Evolutionary conservation across 306 rosid species (phyloP).

Genomic region (Cucumis sativus): Cucumber_9930_V3 NC_026661.2:12014001-12014500

Average conservation of each 20-base stretch:
- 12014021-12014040: not conserved
- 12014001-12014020: not conserved
- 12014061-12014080: not conserved
- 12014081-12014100: not conserved
- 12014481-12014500: no score
- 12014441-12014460: no score
- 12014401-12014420: no score
- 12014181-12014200: not conserved
- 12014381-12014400: no score
- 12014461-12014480: no score
- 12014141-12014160: no score
- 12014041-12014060: not conserved
- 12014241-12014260: not conserved
- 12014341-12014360: not conserved
- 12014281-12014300: not conserved
- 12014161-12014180: no score
- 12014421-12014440: no score
- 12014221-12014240: not conserved
- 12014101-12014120: not conserved
- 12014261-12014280: not conserved
- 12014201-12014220: not conserved
- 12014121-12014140: no score
- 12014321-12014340: not conserved
- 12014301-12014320: not conserved
- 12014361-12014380: not conserved